Base-by-base conservation (phyloP, 768 basidiomycete genomes). In the Suillus subluteus region DNA sequence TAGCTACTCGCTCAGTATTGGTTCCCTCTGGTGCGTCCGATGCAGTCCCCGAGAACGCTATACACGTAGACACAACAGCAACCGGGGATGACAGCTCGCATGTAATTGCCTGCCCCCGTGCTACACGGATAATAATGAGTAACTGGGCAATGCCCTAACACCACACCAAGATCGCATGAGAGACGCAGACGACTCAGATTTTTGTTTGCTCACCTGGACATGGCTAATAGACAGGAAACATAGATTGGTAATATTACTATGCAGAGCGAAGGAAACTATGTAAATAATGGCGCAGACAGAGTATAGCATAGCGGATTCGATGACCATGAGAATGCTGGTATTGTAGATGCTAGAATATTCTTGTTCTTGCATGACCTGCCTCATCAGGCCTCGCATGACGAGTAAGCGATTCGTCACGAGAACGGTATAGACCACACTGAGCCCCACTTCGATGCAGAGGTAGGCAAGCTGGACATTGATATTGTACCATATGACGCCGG, bases 251-350 rank as follows among this genome's bases (percentile, higher is more conserved):
- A 75, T 32, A 54, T 30, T 18, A 9, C 58, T 62, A 26, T 68
- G 55, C 5, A 62, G 26, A 30, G 65, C 70, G 58, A 70, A 78
- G 7, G 69, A 61, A 30, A 76, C 66, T 35, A 79, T 38, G 67
- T 79, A 77, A 8, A 77, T 59, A n/a, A 79, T 41, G 5, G 68
- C 69, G 52, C 69, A 66, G n/a, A 69, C 59, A 7, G 72, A 65
- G 52, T 75, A 76, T 8, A 75, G 58, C 18, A 71, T 56, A 11
- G 76, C 75, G 13, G 73, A 74, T 62, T 79, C 78, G 56, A 79
- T 63, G 48, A 78, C 40, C 70, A 79, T 77, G 26, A 77, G 66
- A 6, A 68, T 68, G 21, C 76, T 72, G 43, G 66, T 69, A 12
- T 70, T 65, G 64, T 79, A 79, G n/a, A 66, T 54, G 26, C 26